Percentiles rank a stretch among this genome's conserved stretches.
Conservation (phyloP, 73 alveolate genomes). For the Paramecium octaurelia region DNA sequence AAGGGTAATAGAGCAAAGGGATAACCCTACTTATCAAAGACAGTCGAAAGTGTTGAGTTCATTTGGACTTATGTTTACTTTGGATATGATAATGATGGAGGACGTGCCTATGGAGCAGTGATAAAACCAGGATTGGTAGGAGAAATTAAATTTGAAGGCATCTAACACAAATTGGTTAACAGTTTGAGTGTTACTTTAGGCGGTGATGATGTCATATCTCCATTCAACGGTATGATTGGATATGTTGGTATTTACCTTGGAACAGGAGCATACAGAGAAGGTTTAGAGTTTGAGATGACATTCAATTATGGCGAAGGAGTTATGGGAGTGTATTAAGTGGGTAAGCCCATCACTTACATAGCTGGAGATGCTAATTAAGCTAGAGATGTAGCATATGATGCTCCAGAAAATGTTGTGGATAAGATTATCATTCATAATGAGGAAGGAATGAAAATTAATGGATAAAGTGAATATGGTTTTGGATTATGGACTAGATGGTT, state of each 20-base stretch:
- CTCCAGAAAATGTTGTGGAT: background rate
- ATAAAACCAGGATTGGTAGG: constrained; percentile 35
- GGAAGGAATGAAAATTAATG: background rate
- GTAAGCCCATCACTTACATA: constrained; percentile 1
- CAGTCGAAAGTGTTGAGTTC: background rate
- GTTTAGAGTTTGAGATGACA: background rate
- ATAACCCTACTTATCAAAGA: background rate
- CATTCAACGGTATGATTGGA: constrained; percentile 50
- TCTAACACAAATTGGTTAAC: constrained; percentile 14
- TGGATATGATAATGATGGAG: constrained; percentile 46
- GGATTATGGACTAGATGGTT: constrained; percentile 51
- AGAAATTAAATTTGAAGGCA: background rate
- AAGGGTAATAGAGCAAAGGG: constrained; percentile 27
- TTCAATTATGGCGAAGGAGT: constrained; percentile 41
- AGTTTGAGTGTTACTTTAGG: background rate
- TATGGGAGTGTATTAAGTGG: background rate
- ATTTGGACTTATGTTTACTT: constrained; percentile 35
- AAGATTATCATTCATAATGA: constrained; percentile 30
- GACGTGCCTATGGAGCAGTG: constrained; percentile 27
- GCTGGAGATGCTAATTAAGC: constrained; percentile 17
- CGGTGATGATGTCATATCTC: constrained; percentile 15
- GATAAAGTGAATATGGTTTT: constrained; percentile 23
- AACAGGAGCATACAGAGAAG: constrained; percentile 18
- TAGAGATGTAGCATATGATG: background rate
- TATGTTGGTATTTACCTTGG: constrained; percentile 44